Percentiles rank a stretch among this genome's conserved stretches.
These are phyloP conservation scores for Teratosphaeria destructans DNA, from an alignment of 2,329 filamentous ascomycete species.

Conservation along the genomic window DNA sequence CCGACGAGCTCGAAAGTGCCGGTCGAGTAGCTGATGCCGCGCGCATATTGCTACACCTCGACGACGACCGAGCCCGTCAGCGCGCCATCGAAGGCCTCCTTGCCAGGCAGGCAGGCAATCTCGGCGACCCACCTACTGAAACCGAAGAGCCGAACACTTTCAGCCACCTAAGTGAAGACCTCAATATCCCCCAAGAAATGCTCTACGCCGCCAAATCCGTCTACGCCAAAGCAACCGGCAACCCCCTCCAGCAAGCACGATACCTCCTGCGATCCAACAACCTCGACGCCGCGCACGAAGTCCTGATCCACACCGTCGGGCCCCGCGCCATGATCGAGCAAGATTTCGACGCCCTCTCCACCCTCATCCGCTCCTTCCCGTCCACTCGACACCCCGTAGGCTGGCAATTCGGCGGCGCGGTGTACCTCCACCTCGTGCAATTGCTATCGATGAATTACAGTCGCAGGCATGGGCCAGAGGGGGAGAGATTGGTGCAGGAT, in stretches of 20 bases:
- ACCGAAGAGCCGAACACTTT: conserved; percentile 22
- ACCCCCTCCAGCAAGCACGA: conserved; percentile 61
- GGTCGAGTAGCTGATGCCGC: conserved; percentile 17
- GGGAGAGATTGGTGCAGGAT: conserved; percentile 16
- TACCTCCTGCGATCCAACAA: conserved; percentile 64
- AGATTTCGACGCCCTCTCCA: conserved; percentile 60
- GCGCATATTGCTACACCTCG: conserved; percentile 25
- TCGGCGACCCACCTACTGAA: conserved; percentile 31
- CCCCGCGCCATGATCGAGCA: conserved; percentile 73
- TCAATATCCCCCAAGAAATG: conserved; percentile 66
- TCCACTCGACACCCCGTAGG: conserved; percentile 38
- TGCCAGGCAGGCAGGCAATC: conserved; percentile 61
- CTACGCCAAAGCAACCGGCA: conserved; percentile 62
- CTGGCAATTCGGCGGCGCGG: conserved; percentile 70
- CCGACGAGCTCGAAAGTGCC: conserved; percentile 22
- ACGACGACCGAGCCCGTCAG: conserved; percentile 12
- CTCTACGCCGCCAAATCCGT: conserved; percentile 80
- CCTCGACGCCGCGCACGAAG: conserved; percentile 65
- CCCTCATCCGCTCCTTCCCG: conserved; percentile 62
- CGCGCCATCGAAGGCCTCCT: conserved; percentile 38
- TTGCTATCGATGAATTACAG: conserved; percentile 14
- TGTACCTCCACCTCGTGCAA: conserved; percentile 45
- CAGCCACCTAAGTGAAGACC: conserved; percentile 34
- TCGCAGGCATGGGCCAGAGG: conserved; percentile 23
- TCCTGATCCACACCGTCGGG: conserved; percentile 70